Base-by-base conservation (phyloP, 192 early-diverging fungal species). In the Backusella mclennaniae region DNA sequence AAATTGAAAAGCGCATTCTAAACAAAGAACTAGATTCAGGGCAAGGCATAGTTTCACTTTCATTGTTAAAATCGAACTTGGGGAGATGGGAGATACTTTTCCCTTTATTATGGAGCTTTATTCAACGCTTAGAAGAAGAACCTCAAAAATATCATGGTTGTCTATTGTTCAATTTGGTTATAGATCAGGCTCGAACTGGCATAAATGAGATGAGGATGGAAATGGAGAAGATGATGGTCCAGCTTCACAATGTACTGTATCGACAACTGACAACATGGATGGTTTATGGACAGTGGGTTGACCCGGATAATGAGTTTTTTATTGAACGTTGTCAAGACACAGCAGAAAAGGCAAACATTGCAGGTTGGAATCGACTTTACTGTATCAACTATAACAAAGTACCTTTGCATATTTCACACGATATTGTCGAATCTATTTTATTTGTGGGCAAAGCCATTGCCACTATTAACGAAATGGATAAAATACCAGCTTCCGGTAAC, bases 401-500 rank as follows among this genome's bases (percentile, higher is more conserved):
- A 6, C 91, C 92, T 23, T 44, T 53, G 6, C 85, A 90, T 76
- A 84, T 94, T 53, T 85, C 90, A 21, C 41, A 38, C 0, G 38
- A 70, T 0, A 44, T 91, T n/a, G 90, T 87, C 2, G 77, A 91
- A 36, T 86, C 85, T 19, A 87, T 94, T 74, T 77, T 93, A 19
- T 94, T 92, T 82, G 84, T 91, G 38, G 93, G 93, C 3, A 91
- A 90, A 77, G 87, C 90, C 0, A 83, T 92, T 33, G 83, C 85
- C 1, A 92, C 88, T 7, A 87, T 89, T 8, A 74, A 67, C 19
- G 63, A 68, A 21, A 69, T 53, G 44, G 67, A 87, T 73, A 59
- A 80, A 80, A 29, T 63, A 63, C 56, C 56, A 12, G 67, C 80
- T 70, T 35, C 26, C 6, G 49, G 52, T 39, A 33, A 31, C 21